Base-by-base conservation (phyloP, 768 basidiomycete species). In the Porphyrellus cyaneotinctus region DNA sequence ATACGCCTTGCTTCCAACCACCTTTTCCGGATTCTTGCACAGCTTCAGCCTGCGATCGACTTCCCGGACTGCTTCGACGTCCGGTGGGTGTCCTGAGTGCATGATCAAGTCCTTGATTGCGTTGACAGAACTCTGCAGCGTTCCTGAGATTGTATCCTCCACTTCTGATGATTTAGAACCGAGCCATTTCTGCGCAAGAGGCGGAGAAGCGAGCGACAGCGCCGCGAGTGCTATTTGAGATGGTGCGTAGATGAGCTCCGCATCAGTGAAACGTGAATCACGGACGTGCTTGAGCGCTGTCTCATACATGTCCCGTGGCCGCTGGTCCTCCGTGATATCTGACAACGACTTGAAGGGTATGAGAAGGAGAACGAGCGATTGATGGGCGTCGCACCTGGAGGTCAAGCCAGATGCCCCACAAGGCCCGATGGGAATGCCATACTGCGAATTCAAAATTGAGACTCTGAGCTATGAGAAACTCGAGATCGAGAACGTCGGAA, bases 21-120 rank as follows among this genome's bases (percentile, higher is more conserved):
- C 85, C 69, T 95, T 97, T 70, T 95, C 94, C 6, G 97, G 97
- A 63, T 99, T 98, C 67, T 93, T 91, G 75, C 95, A 97, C 33
- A 87, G 64, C 63, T 83, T 86, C 42, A 99, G 74, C 41, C 93
- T 77, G 64, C 87, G 81, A 68, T 99, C 97, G 8, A 98, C 86
- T 63, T 90, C 88, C 14, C 90, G 87, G 14, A 97, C 93, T 28
- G 79, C 75, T 53, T 92, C 92, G 13, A 95, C 76, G 52, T 90
- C 78, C n/a, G 92, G 83, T 23, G 80, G 78, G 18, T 76, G 75
- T 15, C 85, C 83, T 18, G 80, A 69, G 6, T 71, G 65, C 7
- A 70, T 68, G 28, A 91, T 83, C 60, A 87, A 64, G 12, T 61
- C 58, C 60, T 81, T 79, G 57, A 93, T 79, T n/a, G 71, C 64